Evolutionary conservation across 129 eudicot species (phyloP).

Genomic region (Centella asiatica): DNA sequence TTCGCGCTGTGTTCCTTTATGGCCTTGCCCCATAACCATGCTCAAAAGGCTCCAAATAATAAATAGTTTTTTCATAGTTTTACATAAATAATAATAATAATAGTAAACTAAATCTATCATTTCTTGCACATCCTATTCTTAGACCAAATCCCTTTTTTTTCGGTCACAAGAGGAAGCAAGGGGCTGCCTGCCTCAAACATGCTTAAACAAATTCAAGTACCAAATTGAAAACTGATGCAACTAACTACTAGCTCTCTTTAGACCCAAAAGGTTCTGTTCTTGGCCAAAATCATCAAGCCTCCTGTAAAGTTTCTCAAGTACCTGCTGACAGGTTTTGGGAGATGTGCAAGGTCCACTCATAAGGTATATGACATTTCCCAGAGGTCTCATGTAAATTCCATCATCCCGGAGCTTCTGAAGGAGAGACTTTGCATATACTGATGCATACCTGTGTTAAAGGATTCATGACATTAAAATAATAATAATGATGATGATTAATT

Average conservation of each 20-base stretch:
- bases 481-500: too few relatives aligned
- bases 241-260: neutral
- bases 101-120: too few relatives aligned
- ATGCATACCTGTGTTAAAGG: slow-evolving; percentile 65
- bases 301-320: slow-evolving; percentile 40
- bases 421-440: slow-evolving; percentile 56
- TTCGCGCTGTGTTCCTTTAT: too few relatives aligned
- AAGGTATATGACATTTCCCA: slow-evolving; percentile 81
- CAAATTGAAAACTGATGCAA: neutral
- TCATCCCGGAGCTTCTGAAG: slow-evolving; percentile 61
- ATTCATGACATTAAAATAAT: too few relatives aligned
- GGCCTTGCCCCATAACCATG: too few relatives aligned
- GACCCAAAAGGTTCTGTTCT: slow-evolving; percentile 4
- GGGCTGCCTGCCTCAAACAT: neutral
- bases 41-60: too few relatives aligned
- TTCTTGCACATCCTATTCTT: too few relatives aligned
- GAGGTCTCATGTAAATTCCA: slow-evolving; percentile 77
- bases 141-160: too few relatives aligned
- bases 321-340: slow-evolving; percentile 34
- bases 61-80: too few relatives aligned
- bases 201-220: neutral
- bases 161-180: too few relatives aligned
- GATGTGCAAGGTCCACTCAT: slow-evolving; percentile 94
- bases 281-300: slow-evolving; percentile 54
- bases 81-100: too few relatives aligned